phyloP scores from a whole-genome alignment of 352 stramenopile species.

The Globisporangium paroecandrum region DNA sequence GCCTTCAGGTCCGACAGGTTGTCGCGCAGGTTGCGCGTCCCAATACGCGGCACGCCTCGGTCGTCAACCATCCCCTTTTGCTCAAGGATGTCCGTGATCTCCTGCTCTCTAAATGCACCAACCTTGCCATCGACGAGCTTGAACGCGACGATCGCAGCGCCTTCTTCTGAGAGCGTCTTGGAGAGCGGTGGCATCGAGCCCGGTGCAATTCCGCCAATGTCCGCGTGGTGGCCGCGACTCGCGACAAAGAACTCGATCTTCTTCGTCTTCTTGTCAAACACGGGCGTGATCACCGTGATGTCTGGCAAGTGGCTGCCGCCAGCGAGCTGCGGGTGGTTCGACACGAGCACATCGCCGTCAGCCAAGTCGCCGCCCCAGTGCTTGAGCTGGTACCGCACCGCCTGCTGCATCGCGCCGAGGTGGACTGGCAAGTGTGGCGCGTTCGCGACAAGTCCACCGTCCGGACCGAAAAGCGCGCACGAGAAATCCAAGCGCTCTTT shows the following conservation, averaged over 20 bases:
- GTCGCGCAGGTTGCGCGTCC: constrained; percentile 96
- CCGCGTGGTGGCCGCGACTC: constrained; percentile 96
- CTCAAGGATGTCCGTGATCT: constrained; percentile 95
- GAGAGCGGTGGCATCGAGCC: constrained; percentile 95
- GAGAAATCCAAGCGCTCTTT: constrained; percentile 99
- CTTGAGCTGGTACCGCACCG: constrained; percentile 93
- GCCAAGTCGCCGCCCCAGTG: constrained; percentile 90
- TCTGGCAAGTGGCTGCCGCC: constrained; percentile 97
- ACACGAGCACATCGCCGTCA: constrained; percentile 97
- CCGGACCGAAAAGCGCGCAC: constrained; percentile 96
- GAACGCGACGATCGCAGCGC: constrained; percentile 98
- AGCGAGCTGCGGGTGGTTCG: constrained; percentile 98
- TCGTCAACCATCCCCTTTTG: constrained; percentile 86
- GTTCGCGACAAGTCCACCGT: constrained; percentile 99
- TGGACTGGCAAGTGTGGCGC: constrained; percentile 98
- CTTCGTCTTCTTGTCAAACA: constrained; percentile 90
- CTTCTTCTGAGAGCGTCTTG: constrained; percentile 96
- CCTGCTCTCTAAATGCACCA: constrained; percentile 95
- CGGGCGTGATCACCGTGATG: constrained; percentile 99
- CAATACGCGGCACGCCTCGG: constrained; percentile 79
- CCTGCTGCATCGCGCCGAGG: constrained; percentile 98
- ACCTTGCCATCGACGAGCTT: constrained; percentile 95
- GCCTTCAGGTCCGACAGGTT: constrained; percentile 97
- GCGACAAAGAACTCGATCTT: constrained; percentile 98
- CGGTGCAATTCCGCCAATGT: constrained; percentile 97